Percentiles rank a stretch among this genome's conserved stretches.
phyloP scores from a whole-genome alignment of 352 stramenopile species.

The Peronospora belbahrii region DNA sequence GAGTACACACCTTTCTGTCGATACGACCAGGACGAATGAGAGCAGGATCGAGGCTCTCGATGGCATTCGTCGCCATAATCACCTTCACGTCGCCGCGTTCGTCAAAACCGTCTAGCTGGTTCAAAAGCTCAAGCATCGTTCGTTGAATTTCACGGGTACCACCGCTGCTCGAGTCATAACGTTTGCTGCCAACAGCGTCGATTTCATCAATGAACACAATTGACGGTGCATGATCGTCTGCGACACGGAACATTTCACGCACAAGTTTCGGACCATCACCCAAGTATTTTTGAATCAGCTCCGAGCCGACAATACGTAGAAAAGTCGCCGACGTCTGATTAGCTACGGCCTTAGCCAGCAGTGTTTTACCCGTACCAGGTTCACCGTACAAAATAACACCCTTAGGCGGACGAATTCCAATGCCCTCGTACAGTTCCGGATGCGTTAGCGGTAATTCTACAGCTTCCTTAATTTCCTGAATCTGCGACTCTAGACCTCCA shows the following conservation, averaged over 20 bases:
- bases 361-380: conserved; percentile 99
- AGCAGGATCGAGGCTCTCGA: conserved; percentile 97
- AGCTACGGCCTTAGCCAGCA: conserved; percentile 98
- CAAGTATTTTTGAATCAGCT: conserved; percentile 99
- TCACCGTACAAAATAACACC: conserved; percentile 99
- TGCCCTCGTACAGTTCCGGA: conserved; percentile 99
- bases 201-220: conserved; percentile 99
- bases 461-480: conserved; percentile 92
- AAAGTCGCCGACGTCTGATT: conserved; percentile 99
- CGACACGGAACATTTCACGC: conserved; percentile 98
- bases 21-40: conserved; percentile 99
- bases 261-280: conserved; percentile 99
- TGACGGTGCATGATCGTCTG: conserved; percentile 96
- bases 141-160: conserved; percentile 99
- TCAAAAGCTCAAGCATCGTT: conserved; percentile 99
- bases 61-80: conserved; percentile 99
- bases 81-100: conserved; percentile 99
- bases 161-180: conserved; percentile 97
- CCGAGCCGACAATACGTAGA: conserved; percentile 96
- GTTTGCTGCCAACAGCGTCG: conserved; percentile 98
- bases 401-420: conserved; percentile 97
- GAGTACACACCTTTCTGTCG: conserved; percentile 91
- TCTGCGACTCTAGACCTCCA: conserved; percentile 97
- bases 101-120: conserved; percentile 99
- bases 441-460: conserved; percentile 97